Base-by-base conservation (phyloP, 257 asterid genomes). In the Solanum chaucha region DNA sequence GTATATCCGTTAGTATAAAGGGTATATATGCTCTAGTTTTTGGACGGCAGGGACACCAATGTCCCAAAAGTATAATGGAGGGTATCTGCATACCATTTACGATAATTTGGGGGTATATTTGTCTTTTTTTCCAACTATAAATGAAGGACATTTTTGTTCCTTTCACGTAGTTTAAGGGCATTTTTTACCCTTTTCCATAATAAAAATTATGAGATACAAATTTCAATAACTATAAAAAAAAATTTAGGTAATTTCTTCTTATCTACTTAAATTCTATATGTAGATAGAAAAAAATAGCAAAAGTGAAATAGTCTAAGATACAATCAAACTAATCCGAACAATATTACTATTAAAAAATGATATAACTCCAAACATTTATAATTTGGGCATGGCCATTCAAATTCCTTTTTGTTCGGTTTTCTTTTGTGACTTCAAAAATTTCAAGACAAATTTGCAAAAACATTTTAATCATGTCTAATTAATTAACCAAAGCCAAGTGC, bases 401-500 rank as follows among this genome's bases (percentile, higher is more conserved):
- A 65, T 40, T 90, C 92, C 89, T 67, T 7, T 67, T 86, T 86
- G 22, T 83, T 35, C 90, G 92, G 44, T 51, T 81, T 30, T 26
- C 58, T 81, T 81, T 0, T 30, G 70, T 81, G 85, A 81, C 3
- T 30, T 81, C 44, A 30, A 48, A 81, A 30, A 0, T 81, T 81
- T 81, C 70, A 51, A 51, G 5, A 81, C 70, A 48, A 80, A 71
- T 48, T 80, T 48, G 41, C 10, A 51, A 48, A 48, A 81, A 19
- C 19, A 48, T 15, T 17, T 30, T 40, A 19, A 51, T 19, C 30
- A 81, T 81, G 85, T 81, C 67, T 78, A 68, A 68, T 71, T 80
- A 71, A 32, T 71, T 36, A 19, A 30, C 20, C 85, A 5, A 48
- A 81, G 68, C 44, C 11, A 8, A 28, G 28, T 20, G 68, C 85